Evolutionary conservation across 306 rosid genomes (phyloP).

Genomic region (Comarum palustre): DNA sequence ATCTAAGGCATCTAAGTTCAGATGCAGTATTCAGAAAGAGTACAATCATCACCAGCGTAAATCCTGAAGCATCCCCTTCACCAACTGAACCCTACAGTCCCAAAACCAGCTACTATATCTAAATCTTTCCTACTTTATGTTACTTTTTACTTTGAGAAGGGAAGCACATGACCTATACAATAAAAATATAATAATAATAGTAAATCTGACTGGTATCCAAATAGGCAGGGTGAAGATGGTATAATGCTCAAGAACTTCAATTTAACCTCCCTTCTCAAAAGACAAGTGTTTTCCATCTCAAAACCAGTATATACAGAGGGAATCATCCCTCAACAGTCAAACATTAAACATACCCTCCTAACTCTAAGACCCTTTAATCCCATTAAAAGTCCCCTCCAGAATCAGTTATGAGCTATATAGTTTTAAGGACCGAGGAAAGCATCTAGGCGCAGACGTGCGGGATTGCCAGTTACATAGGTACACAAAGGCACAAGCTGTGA

Average conservation of each 20-base stretch:
- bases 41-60: neutral
- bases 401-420: neutral
- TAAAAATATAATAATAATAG: no score
- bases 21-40: neutral
- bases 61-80: neutral
- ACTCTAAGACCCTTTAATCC: neutral
- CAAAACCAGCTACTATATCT: constrained; percentile 1
- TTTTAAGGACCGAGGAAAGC: neutral
- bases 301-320: neutral
- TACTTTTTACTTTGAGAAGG: neutral
- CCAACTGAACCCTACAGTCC: neutral
- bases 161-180: neutral
- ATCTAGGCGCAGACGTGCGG: neutral
- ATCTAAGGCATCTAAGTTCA: neutral
- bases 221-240: neutral
- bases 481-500: neutral
- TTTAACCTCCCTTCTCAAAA: neutral
- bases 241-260: neutral
- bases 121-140: neutral
- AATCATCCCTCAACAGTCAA: neutral
- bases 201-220: neutral
- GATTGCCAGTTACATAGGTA: neutral
- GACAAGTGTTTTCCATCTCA: neutral
- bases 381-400: neutral
- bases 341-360: neutral